Evolutionary conservation across 805 yeast genomes (phyloP).

Genomic region (Komagataella populi): DNA sequence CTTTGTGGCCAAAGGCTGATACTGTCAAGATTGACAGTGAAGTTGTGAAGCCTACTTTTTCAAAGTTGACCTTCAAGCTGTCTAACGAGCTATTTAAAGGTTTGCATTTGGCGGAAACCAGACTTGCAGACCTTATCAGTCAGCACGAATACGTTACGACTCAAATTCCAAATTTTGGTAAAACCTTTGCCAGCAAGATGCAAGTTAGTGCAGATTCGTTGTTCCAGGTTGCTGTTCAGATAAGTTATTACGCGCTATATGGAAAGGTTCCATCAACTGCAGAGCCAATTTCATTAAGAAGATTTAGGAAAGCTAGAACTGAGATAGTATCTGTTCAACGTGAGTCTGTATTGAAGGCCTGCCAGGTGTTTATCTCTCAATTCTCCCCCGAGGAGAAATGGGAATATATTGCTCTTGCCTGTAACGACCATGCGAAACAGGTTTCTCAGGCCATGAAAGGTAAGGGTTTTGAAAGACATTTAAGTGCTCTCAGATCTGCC

Average conservation of each 20-base stretch:
- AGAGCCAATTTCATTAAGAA: constrained; percentile 51
- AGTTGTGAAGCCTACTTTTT: constrained; percentile 21
- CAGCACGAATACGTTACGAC: constrained; percentile 41
- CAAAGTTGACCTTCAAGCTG: constrained; percentile 19
- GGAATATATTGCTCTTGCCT: constrained; percentile 33
- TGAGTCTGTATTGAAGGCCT: constrained; percentile 32
- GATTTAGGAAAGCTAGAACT: constrained; percentile 55
- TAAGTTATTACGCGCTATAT: constrained; percentile 40
- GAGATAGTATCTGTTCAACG: constrained; percentile 57
- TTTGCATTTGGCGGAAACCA: constrained; percentile 41
- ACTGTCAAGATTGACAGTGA: constrained; percentile 18
- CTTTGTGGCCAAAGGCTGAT: constrained; percentile 32
- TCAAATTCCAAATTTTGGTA: constrained; percentile 15
- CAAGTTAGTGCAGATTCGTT: constrained; percentile 34
- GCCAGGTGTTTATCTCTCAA: constrained; percentile 53
- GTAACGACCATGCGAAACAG: constrained; percentile 34
- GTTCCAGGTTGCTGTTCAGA: constrained; percentile 37
- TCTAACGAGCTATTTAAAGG: constrained; percentile 33
- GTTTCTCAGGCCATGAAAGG: constrained; percentile 45
- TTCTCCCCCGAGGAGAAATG: constrained; percentile 31
- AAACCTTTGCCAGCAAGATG: constrained; percentile 22
- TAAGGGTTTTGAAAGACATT: constrained; percentile 60
- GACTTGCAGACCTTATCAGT: constrained; percentile 41
- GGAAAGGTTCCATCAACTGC: constrained; percentile 27
- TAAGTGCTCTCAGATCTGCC: constrained; percentile 47